phyloP scores from a whole-genome alignment of 139 green algal genomes.

The Chlorella vulgaris region DNA sequence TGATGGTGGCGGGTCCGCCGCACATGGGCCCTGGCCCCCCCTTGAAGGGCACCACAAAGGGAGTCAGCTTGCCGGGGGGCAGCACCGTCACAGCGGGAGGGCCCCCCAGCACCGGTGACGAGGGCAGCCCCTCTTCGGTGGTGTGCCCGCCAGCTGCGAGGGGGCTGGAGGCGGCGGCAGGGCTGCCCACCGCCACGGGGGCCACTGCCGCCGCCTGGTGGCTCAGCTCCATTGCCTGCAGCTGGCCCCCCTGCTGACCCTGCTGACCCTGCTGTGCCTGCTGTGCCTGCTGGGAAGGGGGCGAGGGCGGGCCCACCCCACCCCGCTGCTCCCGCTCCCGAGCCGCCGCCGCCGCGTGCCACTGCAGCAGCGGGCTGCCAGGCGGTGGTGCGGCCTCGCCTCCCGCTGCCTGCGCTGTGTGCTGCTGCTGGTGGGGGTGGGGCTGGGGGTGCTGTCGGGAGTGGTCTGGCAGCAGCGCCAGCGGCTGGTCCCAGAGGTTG shows the following conservation, averaged over 20 bases:
- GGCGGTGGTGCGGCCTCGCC: slow-evolving; percentile 34
- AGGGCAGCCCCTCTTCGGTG: not conserved
- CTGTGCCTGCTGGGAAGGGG: not conserved
- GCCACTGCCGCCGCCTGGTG: not conserved
- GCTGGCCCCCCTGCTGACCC: not conserved
- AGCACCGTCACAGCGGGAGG: slow-evolving; percentile 60
- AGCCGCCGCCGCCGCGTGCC: not conserved
- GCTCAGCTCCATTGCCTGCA: not conserved
- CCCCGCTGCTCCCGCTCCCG: slow-evolving; percentile 5
- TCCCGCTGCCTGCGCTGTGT: slow-evolving; percentile 21
- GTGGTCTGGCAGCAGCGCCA: slow-evolving; percentile 60
- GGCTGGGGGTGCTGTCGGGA: not conserved
- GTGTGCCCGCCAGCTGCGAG: not conserved
- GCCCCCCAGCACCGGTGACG: slow-evolving; percentile 12
- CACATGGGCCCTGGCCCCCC: slow-evolving; percentile 57
- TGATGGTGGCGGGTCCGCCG: slow-evolving; percentile 48
- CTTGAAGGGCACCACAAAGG: slow-evolving; percentile 87
- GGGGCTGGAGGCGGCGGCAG: not conserved
- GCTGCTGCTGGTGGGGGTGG: slow-evolving; percentile 15
- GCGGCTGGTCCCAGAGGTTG: slow-evolving; percentile 73
- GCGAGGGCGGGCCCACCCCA: no score
- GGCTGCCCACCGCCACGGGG: no score
- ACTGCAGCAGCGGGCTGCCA: slow-evolving; percentile 33
- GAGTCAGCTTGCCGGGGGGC: slow-evolving; percentile 79
- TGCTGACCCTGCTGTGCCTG: slow-evolving; percentile 9